Conservation (phyloP, 2,329 filamentous ascomycete species). For the Colletotrichum godetiae region DNA sequence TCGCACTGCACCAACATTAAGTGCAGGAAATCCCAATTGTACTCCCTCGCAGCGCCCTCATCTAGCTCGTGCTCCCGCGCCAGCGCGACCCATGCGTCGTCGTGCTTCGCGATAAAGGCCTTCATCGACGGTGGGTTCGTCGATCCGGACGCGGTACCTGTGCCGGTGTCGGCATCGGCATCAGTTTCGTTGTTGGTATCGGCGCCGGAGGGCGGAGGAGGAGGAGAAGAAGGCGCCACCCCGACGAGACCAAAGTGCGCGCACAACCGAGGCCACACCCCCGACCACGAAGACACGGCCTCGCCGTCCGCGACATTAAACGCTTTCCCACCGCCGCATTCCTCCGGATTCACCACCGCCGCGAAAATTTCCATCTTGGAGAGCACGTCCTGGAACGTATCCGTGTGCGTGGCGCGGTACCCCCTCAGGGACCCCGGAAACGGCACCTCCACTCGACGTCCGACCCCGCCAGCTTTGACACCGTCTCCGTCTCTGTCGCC, state of each 20-base stretch:
- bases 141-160: background rate
- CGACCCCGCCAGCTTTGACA: too few species aligned
- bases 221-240: background rate
- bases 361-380: conserved; percentile 36
- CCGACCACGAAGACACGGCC: conserved; percentile 30
- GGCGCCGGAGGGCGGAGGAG: background rate
- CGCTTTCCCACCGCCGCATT: conserved; percentile 27
- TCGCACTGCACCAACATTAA: conserved; percentile 37
- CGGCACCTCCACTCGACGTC: conserved; percentile 6
- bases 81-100: conserved; percentile 22
- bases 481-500: too few species aligned
- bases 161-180: conserved; percentile 19
- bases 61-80: conserved; percentile 26
- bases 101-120: conserved; percentile 32
- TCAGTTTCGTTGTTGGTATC: too few species aligned
- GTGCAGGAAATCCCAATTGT: conserved; percentile 19
- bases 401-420: conserved; percentile 34
- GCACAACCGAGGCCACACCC: conserved; percentile 35
- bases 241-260: conserved; percentile 35
- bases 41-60: conserved; percentile 1
- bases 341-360: conserved; percentile 18
- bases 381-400: conserved; percentile 37
- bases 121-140: background rate
- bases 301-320: conserved; percentile 36
- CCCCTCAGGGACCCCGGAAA: conserved; percentile 31